Base-by-base conservation (phyloP, 2,329 filamentous ascomycete genomes). In the Hypoxylon sp. region DNA sequence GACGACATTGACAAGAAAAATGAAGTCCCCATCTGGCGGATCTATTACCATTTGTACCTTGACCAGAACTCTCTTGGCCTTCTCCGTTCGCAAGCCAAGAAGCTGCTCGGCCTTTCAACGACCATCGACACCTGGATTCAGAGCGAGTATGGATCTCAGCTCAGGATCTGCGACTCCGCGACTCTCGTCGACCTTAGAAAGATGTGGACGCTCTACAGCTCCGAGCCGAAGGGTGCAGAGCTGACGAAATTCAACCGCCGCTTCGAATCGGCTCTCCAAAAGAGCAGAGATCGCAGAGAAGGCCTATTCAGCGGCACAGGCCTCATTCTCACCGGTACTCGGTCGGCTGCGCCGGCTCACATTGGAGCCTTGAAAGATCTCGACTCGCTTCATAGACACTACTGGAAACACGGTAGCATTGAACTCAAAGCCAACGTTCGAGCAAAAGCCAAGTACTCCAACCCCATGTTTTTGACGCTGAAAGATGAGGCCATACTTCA, bases 41-140 rank as follows among this genome's bases (percentile, higher is more conserved):
- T 86, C 26, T 89, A 86, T 74, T 87, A 87, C 71, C 80, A 88
- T 64, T 70, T 85, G 7, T 81, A 80, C 40, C 57, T 89, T 2
- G 79, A 82, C 46, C 59, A 75, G 0, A 42, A 74, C 1, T 75
- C 80, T 1, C 67, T 80, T 0, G 20, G 71, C 0, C 28, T 81
- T 3, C 74, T 89, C 1, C 59, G 73, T 1, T 30, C 61, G 0
- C 85, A 87, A 61, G 74, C 79, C 0, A 71, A 77, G 28, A 83
- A 82, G 67, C 77, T 89, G 80, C 30, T 33, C 30, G 11, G 4
- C 11, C 8, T 33, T 14, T 33, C 30, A 12, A 11, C 9, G 14
- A 12, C 80, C 0, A 70, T 82, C 1, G 67, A 79, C 0, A 64
- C 72, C 1, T 89, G 86, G 86, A 76, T 80, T 5, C 56, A 68